phyloP scores from a whole-genome alignment of 495 filamentous ascomycete genomes.

The Aspergillus ellipticus region DNA sequence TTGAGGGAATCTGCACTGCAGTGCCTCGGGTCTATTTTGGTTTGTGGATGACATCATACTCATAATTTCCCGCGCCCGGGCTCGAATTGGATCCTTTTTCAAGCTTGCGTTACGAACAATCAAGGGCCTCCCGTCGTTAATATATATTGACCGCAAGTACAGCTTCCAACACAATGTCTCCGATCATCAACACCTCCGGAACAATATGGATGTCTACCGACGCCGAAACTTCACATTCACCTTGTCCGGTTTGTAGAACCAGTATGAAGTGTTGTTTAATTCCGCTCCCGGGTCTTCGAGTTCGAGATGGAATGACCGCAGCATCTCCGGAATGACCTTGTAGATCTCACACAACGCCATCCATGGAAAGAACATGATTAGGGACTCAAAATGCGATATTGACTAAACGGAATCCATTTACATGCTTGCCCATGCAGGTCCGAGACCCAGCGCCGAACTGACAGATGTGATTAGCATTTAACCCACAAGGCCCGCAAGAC shows the following conservation, averaged over 20 bases:
- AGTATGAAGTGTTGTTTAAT: slow-evolving; percentile 9
- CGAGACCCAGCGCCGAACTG: slow-evolving; percentile 18
- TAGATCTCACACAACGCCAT: slow-evolving; percentile 19
- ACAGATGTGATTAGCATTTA: background rate
- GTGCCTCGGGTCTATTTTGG: too few relatives aligned
- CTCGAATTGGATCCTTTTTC: too few relatives aligned
- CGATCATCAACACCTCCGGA: too few relatives aligned
- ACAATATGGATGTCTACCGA: too few relatives aligned
- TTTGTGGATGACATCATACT: too few relatives aligned
- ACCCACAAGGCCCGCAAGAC: background rate
- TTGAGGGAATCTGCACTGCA: too few relatives aligned
- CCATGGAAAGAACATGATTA: slow-evolving; percentile 1
- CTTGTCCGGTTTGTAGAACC: slow-evolving; percentile 10
- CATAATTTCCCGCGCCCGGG: too few relatives aligned
- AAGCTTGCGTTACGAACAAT: too few relatives aligned
- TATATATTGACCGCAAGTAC: too few relatives aligned
- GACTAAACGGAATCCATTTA: slow-evolving; percentile 3
- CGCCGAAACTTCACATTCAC: background rate
- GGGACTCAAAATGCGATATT: background rate
- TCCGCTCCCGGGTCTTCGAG: background rate
- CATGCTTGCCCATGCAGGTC: slow-evolving; percentile 19
- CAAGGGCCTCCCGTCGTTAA: too few relatives aligned
- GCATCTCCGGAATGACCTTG: slow-evolving; percentile 17
- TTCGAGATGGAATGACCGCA: slow-evolving; percentile 15
- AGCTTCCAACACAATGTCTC: too few relatives aligned